Evolutionary conservation across 768 basidiomycete species (phyloP).

Genomic region (Trametes elegans): DNA sequence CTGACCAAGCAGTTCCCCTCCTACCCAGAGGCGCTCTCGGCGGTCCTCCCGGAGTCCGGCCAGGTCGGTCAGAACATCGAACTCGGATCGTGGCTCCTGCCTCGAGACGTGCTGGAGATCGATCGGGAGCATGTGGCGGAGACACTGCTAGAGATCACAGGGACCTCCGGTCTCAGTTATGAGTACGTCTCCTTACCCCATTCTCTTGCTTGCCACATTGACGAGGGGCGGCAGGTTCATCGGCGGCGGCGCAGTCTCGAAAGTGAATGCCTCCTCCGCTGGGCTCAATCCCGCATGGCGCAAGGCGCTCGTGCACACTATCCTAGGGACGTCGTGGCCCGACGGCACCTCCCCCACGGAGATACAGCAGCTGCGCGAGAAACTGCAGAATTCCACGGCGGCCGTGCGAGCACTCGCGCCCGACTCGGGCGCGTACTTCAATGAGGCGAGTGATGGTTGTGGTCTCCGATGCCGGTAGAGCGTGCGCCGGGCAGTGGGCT

Average conservation of each 20-base stretch:
- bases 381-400: not conserved
- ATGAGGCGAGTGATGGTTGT: conserved; percentile 37
- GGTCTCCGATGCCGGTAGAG: not conserved
- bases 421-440: conserved; percentile 41
- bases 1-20: conserved; percentile 16
- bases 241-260: not conserved
- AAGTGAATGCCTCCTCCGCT: not conserved
- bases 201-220: not conserved
- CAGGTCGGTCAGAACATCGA: conserved; percentile 6
- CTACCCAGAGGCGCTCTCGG: conserved; percentile 5
- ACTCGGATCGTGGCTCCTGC: conserved; percentile 20
- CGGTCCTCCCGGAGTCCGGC: conserved; percentile 1
- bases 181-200: conserved; percentile 6
- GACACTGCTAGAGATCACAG: not conserved
- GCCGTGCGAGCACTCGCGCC: conserved; percentile 30
- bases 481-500: not conserved
- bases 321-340: not conserved
- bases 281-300: not conserved
- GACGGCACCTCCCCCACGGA: not conserved
- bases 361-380: not conserved
- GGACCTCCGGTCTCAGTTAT: not conserved
- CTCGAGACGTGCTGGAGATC: conserved; percentile 8
- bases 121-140: conserved; percentile 10
- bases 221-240: not conserved
- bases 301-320: not conserved